Evolutionary conservation across 129 eudicot genomes (phyloP).

Genomic region (Arctium lappa): DNA sequence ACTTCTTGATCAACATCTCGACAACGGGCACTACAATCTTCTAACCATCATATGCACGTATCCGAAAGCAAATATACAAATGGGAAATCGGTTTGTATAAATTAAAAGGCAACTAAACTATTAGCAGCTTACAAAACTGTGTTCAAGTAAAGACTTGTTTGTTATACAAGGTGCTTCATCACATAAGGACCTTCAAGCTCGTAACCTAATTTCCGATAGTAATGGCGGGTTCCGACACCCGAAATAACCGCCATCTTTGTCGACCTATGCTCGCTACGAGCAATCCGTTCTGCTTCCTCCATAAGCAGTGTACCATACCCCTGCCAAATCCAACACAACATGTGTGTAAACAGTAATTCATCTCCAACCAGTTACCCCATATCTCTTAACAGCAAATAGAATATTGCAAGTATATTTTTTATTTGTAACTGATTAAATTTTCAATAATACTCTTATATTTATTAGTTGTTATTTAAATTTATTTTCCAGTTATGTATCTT

Average conservation of each 20-base stretch:
- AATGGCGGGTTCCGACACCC: constrained; percentile 96
- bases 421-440: too few relatives aligned
- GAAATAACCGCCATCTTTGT: constrained; percentile 85
- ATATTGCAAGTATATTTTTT: too few relatives aligned
- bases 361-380: background rate
- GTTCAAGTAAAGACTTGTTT: background rate
- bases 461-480: background rate
- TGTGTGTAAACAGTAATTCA: background rate
- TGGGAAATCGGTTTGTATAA: background rate
- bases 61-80: constrained; percentile 14
- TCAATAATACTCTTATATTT: background rate
- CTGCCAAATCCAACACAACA: constrained; percentile 22
- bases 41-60: constrained; percentile 42
- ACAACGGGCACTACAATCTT: constrained; percentile 56
- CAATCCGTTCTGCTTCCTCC: constrained; percentile 98
- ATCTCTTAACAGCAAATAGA: background rate
- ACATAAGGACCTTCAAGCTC: constrained; percentile 98
- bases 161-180: constrained; percentile 62
- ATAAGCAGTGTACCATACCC: constrained; percentile 94
- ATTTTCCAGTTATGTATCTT: background rate
- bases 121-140: constrained; percentile 20
- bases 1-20: constrained; percentile 5
- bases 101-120: background rate
- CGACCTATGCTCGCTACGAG: constrained; percentile 81
- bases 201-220: constrained; percentile 89